Evolutionary conservation across 192 early-diverging fungal genomes (phyloP), one percentile per base, ranked within the genome.

Genomic region (Backusella tarrabulga): DNA sequence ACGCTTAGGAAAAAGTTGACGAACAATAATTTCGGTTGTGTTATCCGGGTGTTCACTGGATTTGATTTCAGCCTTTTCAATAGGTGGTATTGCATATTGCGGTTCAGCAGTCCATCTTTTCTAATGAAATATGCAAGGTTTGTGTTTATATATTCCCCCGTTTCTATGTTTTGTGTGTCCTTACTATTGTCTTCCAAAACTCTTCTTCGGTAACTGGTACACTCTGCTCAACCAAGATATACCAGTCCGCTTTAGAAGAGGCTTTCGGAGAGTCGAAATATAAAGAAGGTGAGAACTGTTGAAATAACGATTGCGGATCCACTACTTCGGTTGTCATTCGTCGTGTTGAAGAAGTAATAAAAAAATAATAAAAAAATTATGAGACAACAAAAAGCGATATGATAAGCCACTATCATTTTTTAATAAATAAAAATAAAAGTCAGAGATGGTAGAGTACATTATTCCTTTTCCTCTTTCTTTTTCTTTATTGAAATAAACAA

Each of bases 71-170:
- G 89, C 86, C 34, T 77, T 80, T 42, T 86, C 77, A 29, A 93
- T 77, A 0, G 92, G 92, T 35, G 92, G 92, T 15, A 92, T 90
- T 41, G 90, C 79, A 23, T 77, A 78, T 46, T 90, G 87, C 19
- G 92, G 88, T 23, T 89, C 87, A 32, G 54, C 34, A 17, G 88
- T 87, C 92, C 92, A 93, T 29, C 85, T 87, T 32, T 85, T 83
- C 80, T 88, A 73, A 14, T 73, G 21, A 35, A 21, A 32, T 11
- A 60, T 5, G 38, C 3, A 56, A 17, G 1, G n/a, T 32, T 32
- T 32, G 32, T n/a, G 14, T 34, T 70, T 38, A 29, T 34, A 71
- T 19, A 41, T 50, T 74, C 26, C 29, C 29, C 6, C 42, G 11
- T 32, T 32, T 21, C 23, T 52, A 15, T 41, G n/a, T 23, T 36